Evolutionary conservation across 2,329 filamentous ascomycete species (phyloP).

Genomic region (Trichoderma asperellum): DNA sequence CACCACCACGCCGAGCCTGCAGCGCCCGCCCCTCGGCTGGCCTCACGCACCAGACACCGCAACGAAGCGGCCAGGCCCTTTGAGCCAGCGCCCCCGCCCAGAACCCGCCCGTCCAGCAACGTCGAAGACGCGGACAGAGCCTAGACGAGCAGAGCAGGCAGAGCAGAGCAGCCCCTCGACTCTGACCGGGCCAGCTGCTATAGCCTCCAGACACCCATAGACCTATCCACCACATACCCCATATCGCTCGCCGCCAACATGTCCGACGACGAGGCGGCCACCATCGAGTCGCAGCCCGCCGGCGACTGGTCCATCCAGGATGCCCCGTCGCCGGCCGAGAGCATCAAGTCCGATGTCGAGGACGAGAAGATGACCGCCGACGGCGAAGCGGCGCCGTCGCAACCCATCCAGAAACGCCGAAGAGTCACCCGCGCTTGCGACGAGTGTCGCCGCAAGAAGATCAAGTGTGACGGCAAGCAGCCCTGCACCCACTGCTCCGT

Average conservation of each 20-base stretch:
- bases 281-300: constrained; percentile 41
- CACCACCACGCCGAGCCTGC: constrained; percentile 11
- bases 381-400: constrained; percentile 45
- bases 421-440: constrained; percentile 82
- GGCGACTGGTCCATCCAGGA: constrained; percentile 44
- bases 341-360: constrained; percentile 49
- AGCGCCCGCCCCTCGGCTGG: constrained; percentile 24
- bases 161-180: neutral
- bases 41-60: neutral
- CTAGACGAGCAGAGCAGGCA: neutral
- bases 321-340: constrained; percentile 48
- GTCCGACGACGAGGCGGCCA: constrained; percentile 47
- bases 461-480: constrained; percentile 85
- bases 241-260: constrained; percentile 41
- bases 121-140: neutral
- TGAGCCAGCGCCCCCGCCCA: neutral
- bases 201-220: neutral
- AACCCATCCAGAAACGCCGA: constrained; percentile 74
- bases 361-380: constrained; percentile 43
- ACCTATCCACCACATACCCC: neutral
- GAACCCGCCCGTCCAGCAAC: neutral
- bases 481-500: constrained; percentile 95
- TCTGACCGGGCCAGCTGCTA: constrained; percentile 14
- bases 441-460: constrained; percentile 83
- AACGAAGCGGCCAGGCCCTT: neutral